Percentiles rank a stretch among this genome's conserved stretches.
phyloP scores from a whole-genome alignment of 257 asterid genomes.

The Solanum bukasovii region DNA sequence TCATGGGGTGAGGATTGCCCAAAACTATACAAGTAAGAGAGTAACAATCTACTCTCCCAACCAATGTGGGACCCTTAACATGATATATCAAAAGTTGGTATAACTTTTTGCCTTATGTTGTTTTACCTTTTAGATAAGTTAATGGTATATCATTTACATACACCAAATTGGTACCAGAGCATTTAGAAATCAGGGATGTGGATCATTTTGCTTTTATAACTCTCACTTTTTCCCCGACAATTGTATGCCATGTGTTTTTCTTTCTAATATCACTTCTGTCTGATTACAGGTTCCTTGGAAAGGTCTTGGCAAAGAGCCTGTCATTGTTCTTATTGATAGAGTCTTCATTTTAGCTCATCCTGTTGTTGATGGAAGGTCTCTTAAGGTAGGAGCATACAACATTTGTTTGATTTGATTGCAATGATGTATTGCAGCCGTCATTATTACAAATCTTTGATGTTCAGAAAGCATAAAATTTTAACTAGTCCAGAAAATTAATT shows the following conservation, averaged over 20 bases:
- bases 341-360: conserved; percentile 92
- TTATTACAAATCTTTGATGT: neutral
- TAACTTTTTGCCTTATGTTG: neutral
- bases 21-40: neutral
- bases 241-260: neutral
- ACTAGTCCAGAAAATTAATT: neutral
- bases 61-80: neutral
- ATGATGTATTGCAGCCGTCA: neutral
- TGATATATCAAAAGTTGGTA: neutral
- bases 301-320: conserved; percentile 99
- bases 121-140: neutral
- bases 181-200: neutral
- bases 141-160: neutral
- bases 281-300: conserved; percentile 89
- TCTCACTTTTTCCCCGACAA: neutral
- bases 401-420: neutral
- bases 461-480: neutral
- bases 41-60: neutral
- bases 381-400: conserved; percentile 38
- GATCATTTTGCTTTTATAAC: neutral
- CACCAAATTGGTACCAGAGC: neutral
- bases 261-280: conserved; percentile 1
- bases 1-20: neutral
- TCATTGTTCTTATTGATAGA: conserved; percentile 89
- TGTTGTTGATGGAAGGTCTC: conserved; percentile 59